Conservation (phyloP, 2,329 filamentous ascomycete genomes). For the Pyrenochaeta sp. region DNA sequence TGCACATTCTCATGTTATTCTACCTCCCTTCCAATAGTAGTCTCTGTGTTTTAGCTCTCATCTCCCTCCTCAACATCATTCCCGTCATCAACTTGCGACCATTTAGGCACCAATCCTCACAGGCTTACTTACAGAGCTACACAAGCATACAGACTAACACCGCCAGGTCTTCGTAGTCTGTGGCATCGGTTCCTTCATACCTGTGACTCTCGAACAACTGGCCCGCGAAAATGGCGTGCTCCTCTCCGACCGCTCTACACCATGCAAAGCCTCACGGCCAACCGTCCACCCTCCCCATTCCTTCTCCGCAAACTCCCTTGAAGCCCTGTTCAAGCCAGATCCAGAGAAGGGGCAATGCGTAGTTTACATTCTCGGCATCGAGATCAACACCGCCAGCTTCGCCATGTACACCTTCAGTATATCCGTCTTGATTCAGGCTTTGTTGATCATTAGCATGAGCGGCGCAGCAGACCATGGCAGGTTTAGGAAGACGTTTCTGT, state of each 20-base stretch:
- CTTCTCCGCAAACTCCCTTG: conserved; percentile 23
- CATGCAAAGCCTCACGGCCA: conserved; percentile 74
- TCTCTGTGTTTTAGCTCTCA: background rate
- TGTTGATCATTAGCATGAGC: conserved; percentile 95
- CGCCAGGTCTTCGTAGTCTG: conserved; percentile 85
- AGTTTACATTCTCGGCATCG: conserved; percentile 79
- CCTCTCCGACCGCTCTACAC: conserved; percentile 75
- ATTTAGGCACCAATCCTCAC: background rate
- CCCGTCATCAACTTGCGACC: background rate
- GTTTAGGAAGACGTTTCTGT: conserved; percentile 86
- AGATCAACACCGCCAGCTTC: conserved; percentile 96
- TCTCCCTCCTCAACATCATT: background rate
- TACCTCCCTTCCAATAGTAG: background rate
- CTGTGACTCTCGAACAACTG: conserved; percentile 92
- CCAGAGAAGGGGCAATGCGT: conserved; percentile 71
- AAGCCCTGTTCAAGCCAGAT: conserved; percentile 29
- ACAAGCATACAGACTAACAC: conserved; percentile 10
- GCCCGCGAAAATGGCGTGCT: conserved; percentile 92
- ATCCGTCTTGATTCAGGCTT: conserved; percentile 86
- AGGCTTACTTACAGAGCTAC: background rate
- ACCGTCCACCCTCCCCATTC: conserved; percentile 43
- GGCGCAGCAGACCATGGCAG: conserved; percentile 91
- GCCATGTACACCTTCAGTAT: conserved; percentile 98
- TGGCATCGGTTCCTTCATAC: conserved; percentile 85
- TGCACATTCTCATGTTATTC: background rate